Base-by-base conservation (phyloP, 345 rosid genomes). In the Syzygium oleosum region DNA sequence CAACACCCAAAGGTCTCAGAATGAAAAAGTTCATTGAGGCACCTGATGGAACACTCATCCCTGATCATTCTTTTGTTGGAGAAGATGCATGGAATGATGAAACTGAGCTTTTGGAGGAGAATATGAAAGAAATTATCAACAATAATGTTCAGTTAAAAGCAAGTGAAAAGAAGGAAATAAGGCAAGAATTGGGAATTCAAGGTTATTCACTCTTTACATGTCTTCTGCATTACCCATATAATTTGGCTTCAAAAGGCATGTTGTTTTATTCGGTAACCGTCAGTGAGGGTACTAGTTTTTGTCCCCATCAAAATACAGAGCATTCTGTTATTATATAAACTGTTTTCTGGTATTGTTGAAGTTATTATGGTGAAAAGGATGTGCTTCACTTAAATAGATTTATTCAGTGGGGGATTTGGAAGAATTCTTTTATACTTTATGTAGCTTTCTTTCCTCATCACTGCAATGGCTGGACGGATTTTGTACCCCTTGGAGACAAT, bases 11-110 rank as follows among this genome's bases (percentile, higher is more conserved):
- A 94, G 98, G 98, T 87, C 91, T 97, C 90, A 97, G 93, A 91
- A 91, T 97, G 92, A 97, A 96, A 90, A 95, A 95, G 92, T 95
- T 93, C 87, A 89, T 96, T 61, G 93, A 96, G 93, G 93, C 93
- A 78, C 96, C 96, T 54, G 94, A 94, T 93, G 98, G 99, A 87
- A 94, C 95, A 51, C 92, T 96, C 87, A 86, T 95, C 91, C 97
- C 92, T 61, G 99, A 97, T 89, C 93, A 91, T 86, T 91, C 97
- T 86, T 97, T 94, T 92, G 96, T 96, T 87, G 99, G 99, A 88
- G 98, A 97, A 93, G 94, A 92, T 93, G 98, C 97, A 84, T 97
- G 98, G 98, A 93, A 93, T 87, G 97, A 96, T 58, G 98, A 93
- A 89, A 91, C 92, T 73, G 91, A 92, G 88, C 87, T 95, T 79